These are phyloP conservation scores for Fusarium multiceps DNA, from an alignment of 2,329 filamentous ascomycete species.

Conservation along the genomic window DNA sequence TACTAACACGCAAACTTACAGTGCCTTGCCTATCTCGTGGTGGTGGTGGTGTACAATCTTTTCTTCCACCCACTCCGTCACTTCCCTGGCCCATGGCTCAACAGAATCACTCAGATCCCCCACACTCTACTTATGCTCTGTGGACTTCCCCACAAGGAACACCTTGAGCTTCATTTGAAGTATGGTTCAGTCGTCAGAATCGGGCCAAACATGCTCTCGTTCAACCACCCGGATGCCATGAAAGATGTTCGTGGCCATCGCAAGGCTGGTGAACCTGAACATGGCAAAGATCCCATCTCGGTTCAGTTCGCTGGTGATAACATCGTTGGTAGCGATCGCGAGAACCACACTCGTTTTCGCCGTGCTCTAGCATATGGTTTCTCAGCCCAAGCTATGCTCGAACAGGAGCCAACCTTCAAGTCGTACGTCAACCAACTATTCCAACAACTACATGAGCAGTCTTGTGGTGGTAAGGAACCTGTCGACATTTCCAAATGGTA, in stretches of 20 bases:
- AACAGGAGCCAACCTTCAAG: constrained; percentile 1
- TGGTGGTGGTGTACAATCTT: not conserved
- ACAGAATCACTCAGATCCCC: not conserved
- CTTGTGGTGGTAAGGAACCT: not conserved
- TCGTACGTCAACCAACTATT: not conserved
- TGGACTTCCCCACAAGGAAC: not conserved
- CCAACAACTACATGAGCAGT: not conserved
- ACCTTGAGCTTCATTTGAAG: constrained; percentile 10
- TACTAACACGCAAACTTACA: not conserved
- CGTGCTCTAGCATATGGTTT: constrained; percentile 5
- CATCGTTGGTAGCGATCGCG: not conserved
- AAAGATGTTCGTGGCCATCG: constrained; percentile 10
- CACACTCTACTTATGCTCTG: not conserved
- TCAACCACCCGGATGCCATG: constrained; percentile 10
- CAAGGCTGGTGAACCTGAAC: not conserved
- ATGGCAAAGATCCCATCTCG: not conserved
- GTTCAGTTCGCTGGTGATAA: not conserved
- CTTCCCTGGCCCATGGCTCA: constrained; percentile 8
- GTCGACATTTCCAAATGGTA: constrained; percentile 8
- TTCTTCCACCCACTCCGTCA: constrained; percentile 2
- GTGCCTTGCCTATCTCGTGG: not conserved
- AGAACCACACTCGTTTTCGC: constrained; percentile 3
- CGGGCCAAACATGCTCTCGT: not conserved
- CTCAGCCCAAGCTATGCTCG: constrained; percentile 5
- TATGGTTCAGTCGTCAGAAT: not conserved